A percentile compares a stretch with the other conserved stretches of the same genome.
Conservation (phyloP, 192 early-diverging fungal genomes). For the Rhizoclosmatium globosum region DNA sequence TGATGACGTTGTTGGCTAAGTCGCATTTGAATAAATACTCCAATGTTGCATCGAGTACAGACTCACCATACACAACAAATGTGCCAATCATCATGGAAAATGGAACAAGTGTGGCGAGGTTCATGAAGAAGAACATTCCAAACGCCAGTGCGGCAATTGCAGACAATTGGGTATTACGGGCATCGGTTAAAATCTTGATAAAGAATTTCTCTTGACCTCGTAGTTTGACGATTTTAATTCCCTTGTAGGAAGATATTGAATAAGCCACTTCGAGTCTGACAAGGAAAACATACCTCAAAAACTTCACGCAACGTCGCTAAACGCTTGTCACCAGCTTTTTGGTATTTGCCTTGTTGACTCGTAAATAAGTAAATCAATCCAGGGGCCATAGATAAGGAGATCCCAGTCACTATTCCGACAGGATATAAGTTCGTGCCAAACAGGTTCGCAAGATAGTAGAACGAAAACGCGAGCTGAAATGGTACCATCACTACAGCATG, state of each 20-base stretch:
- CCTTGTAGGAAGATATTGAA: neutral
- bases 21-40: neutral
- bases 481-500: slow-evolving; percentile 21
- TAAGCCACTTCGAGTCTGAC: neutral
- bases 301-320: slow-evolving; percentile 40
- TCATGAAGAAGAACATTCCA: slow-evolving; percentile 1
- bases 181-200: neutral
- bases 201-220: slow-evolving; percentile 33
- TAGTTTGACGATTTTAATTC: slow-evolving; percentile 44
- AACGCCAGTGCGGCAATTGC: neutral
- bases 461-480: slow-evolving; percentile 33
- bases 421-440: slow-evolving; percentile 39
- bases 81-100: slow-evolving; percentile 25
- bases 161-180: neutral
- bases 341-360: slow-evolving; percentile 13
- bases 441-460: slow-evolving; percentile 31
- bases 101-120: neutral
- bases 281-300: slow-evolving; percentile 27
- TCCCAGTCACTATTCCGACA: slow-evolving; percentile 35
- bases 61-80: slow-evolving; percentile 16
- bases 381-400: slow-evolving; percentile 22
- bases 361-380: slow-evolving; percentile 14
- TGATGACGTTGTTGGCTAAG: neutral
- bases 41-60: no score
- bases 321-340: slow-evolving; percentile 29